Percentiles rank a stretch among this genome's conserved stretches.
Evolutionary conservation across 495 filamentous ascomycete species (phyloP).

Genomic region (Cercophora sp.): DNA sequence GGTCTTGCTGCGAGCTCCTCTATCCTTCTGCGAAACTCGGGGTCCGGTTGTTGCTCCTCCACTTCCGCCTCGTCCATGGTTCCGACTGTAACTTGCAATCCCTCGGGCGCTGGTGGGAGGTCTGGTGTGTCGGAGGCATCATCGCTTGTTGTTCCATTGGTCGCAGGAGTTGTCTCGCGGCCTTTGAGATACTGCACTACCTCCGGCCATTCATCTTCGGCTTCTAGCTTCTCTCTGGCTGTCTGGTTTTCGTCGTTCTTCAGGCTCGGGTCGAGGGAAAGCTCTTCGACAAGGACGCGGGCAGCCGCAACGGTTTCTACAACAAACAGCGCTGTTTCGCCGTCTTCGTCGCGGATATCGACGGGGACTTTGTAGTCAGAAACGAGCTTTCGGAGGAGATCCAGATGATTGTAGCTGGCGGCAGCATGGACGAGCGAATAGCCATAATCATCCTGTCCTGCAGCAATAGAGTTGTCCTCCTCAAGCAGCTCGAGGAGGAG

Average conservation of each 20-base stretch:
- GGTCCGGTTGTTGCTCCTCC: slow-evolving; percentile 55
- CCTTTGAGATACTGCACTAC: slow-evolving; percentile 64
- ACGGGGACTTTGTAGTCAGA: slow-evolving; percentile 70
- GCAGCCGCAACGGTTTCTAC: slow-evolving; percentile 74
- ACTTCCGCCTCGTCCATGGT: slow-evolving; percentile 60
- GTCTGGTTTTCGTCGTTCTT: slow-evolving; percentile 63
- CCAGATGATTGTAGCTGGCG: slow-evolving; percentile 80
- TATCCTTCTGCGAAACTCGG: slow-evolving; percentile 69
- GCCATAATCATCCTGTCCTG: slow-evolving; percentile 71
- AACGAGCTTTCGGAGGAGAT: slow-evolving; percentile 75
- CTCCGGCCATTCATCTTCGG: slow-evolving; percentile 64
- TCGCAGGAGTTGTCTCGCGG: slow-evolving; percentile 36
- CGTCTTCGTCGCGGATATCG: slow-evolving; percentile 80
- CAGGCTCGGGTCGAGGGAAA: slow-evolving; percentile 62
- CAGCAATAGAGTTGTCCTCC: slow-evolving; percentile 61
- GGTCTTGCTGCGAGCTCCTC: slow-evolving; percentile 70
- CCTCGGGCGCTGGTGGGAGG: slow-evolving; percentile 57
- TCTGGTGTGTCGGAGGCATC: slow-evolving; percentile 3
- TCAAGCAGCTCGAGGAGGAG: slow-evolving; percentile 63
- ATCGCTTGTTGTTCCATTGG: slow-evolving; percentile 14
- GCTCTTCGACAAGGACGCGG: slow-evolving; percentile 71
- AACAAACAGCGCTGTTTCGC: slow-evolving; percentile 86
- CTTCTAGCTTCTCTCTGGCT: slow-evolving; percentile 66
- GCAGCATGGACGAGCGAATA: slow-evolving; percentile 93
- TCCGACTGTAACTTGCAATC: slow-evolving; percentile 63